A percentile compares a stretch with the other conserved stretches of the same genome.
These are phyloP conservation scores for Populus pruinosa DNA, from an alignment of 345 rosid species.

Conservation along the genomic window DNA sequence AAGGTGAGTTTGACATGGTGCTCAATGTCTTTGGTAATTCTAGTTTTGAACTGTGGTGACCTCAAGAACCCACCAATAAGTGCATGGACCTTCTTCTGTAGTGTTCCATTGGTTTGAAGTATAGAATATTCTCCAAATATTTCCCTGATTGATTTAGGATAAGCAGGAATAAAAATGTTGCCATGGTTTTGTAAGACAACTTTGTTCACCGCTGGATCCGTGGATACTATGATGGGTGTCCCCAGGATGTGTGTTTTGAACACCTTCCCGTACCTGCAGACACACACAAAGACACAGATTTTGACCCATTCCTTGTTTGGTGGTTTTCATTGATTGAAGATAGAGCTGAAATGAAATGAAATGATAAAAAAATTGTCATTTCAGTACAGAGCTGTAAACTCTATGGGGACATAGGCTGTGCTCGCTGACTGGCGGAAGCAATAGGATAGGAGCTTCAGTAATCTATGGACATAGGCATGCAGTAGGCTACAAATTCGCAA, in stretches of 20 bases:
- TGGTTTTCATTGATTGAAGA: background rate
- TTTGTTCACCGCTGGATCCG: conserved; percentile 91
- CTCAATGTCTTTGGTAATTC: conserved; percentile 58
- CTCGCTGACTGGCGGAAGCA: background rate
- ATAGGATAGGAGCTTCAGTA: too few relatives aligned
- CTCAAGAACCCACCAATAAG: conserved; percentile 72
- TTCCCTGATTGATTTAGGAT: conserved; percentile 74
- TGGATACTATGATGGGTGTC: conserved; percentile 84
- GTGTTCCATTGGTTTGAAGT: conserved; percentile 68
- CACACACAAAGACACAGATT: background rate
- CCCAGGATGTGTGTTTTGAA: conserved; percentile 89
- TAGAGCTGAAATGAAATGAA: background rate
- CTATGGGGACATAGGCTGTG: background rate
- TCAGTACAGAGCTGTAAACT: conserved; percentile 26
- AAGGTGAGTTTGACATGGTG: conserved; percentile 45
- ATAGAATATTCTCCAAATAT: conserved; percentile 75
- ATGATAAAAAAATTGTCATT: background rate
- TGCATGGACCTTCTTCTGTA: conserved; percentile 71
- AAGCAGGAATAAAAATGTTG: conserved; percentile 71
- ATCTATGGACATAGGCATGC: too few relatives aligned
- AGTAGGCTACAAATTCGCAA: too few relatives aligned
- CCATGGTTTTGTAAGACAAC: conserved; percentile 83
- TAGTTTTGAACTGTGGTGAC: conserved; percentile 70
- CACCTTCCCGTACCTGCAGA: conserved; percentile 69
- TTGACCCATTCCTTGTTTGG: background rate